A percentile compares a stretch with the other conserved stretches of the same genome.
Conservation (phyloP, 805 yeast species). For the Candida mattraensis region DNA sequence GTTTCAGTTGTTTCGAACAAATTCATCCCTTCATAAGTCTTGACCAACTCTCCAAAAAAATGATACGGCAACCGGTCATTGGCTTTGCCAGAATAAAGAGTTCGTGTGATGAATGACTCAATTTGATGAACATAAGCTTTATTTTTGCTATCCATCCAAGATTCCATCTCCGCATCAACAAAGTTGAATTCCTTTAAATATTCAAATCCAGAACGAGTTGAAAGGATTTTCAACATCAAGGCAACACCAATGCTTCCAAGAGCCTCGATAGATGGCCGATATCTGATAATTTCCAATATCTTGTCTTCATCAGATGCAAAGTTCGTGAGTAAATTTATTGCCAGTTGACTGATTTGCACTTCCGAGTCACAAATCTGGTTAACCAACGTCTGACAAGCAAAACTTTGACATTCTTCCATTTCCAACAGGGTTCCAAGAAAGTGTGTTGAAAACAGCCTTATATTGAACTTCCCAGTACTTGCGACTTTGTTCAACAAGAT, state of each 20-base stretch:
- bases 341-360: slow-evolving; percentile 51
- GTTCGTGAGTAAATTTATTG: slow-evolving; percentile 54
- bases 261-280: slow-evolving; percentile 53
- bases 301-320: slow-evolving; percentile 49
- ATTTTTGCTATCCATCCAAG: slow-evolving; percentile 58
- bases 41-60: slow-evolving; percentile 77
- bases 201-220: slow-evolving; percentile 67
- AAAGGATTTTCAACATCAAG: slow-evolving; percentile 60
- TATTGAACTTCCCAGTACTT: slow-evolving; percentile 48
- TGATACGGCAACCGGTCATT: slow-evolving; percentile 49
- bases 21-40: slow-evolving; percentile 77
- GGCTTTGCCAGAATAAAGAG: slow-evolving; percentile 16
- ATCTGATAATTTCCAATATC: slow-evolving; percentile 49
- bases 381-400: slow-evolving; percentile 57
- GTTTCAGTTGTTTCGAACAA: slow-evolving; percentile 43
- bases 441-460: slow-evolving; percentile 59
- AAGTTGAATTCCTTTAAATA: slow-evolving; percentile 59
- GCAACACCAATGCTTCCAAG: slow-evolving; percentile 37
- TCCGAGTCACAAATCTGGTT: slow-evolving; percentile 70
- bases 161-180: slow-evolving; percentile 61
- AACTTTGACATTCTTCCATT: slow-evolving; percentile 36
- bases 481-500: slow-evolving; percentile 65
- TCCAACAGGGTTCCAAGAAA: slow-evolving; percentile 44
- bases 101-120: slow-evolving; percentile 39
- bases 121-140: slow-evolving; percentile 47